Evolutionary conservation across 192 early-diverging fungal genomes (phyloP).

Genomic region (Coemansia sp.): DNA sequence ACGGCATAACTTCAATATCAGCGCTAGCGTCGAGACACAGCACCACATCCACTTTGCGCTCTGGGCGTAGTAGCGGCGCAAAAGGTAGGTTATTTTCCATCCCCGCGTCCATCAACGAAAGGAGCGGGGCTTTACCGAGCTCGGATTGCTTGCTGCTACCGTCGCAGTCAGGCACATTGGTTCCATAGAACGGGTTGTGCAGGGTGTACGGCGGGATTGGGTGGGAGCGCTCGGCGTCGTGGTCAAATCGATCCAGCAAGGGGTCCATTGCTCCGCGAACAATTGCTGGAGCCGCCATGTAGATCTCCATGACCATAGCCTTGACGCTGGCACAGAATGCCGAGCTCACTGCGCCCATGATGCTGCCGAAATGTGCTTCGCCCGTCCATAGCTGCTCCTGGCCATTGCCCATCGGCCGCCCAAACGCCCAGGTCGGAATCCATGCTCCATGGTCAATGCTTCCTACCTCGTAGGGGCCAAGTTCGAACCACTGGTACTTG

Average conservation of each 20-base stretch:
- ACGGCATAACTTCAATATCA: slow-evolving; percentile 61
- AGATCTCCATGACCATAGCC: slow-evolving; percentile 41
- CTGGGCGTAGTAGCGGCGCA: slow-evolving; percentile 60
- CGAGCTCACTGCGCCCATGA: slow-evolving; percentile 55
- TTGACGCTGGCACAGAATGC: slow-evolving; percentile 46
- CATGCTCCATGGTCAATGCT: slow-evolving; percentile 69
- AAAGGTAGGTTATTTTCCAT: slow-evolving; percentile 78
- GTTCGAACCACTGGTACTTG: slow-evolving; percentile 73
- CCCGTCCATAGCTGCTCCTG: slow-evolving; percentile 55
- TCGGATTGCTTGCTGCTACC: slow-evolving; percentile 7
- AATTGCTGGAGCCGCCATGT: slow-evolving; percentile 20
- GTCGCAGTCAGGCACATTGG: neutral
- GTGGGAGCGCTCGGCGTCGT: slow-evolving; percentile 51
- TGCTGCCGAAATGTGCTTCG: slow-evolving; percentile 61
- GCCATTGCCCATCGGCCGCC: slow-evolving; percentile 62
- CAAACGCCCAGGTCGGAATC: slow-evolving; percentile 75
- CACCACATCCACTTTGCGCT: slow-evolving; percentile 65
- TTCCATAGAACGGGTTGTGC: slow-evolving; percentile 61
- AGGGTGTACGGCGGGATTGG: slow-evolving; percentile 62
- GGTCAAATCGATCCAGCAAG: slow-evolving; percentile 46
- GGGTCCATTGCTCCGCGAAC: slow-evolving; percentile 32
- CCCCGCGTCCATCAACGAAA: slow-evolving; percentile 72
- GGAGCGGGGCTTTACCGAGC: slow-evolving; percentile 22
- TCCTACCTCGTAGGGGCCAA: slow-evolving; percentile 74
- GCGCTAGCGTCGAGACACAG: slow-evolving; percentile 69